Evolutionary conservation across 1,139 yeast genomes (phyloP).

Genomic region (Casaregolazyma lundiana): DNA sequence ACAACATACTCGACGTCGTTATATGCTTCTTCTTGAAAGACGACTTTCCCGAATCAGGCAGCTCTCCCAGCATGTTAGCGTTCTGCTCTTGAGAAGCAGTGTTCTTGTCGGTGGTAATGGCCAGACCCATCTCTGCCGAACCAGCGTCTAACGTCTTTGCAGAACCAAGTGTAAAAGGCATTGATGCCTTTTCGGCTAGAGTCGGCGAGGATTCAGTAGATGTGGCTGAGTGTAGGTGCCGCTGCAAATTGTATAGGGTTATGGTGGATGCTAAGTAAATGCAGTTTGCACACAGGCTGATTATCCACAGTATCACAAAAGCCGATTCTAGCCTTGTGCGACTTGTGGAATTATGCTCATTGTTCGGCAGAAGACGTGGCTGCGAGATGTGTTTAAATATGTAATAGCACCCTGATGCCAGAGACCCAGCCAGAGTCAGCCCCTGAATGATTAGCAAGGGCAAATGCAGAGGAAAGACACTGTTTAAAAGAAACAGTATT

Average conservation of each 20-base stretch:
- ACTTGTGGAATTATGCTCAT: background rate
- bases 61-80: slow-evolving; percentile 4
- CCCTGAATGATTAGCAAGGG: slow-evolving; percentile 12
- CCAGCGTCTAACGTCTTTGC: background rate
- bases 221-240: background rate
- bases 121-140: background rate
- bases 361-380: background rate
- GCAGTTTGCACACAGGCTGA: slow-evolving; percentile 12
- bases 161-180: slow-evolving; percentile 9
- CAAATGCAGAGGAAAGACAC: slow-evolving; percentile 18
- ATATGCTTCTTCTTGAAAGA: slow-evolving; percentile 14
- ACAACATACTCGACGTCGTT: slow-evolving; percentile 17
- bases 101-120: background rate
- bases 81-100: background rate
- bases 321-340: slow-evolving; percentile 12
- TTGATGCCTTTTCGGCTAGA: slow-evolving; percentile 4
- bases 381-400: slow-evolving; percentile 9
- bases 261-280: slow-evolving; percentile 14
- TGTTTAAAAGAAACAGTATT: slow-evolving; percentile 12
- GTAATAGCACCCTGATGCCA: slow-evolving; percentile 17
- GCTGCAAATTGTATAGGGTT: slow-evolving; percentile 9
- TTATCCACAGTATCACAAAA: slow-evolving; percentile 16
- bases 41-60: background rate
- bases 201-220: background rate
- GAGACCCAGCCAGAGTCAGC: slow-evolving; percentile 12